Base-by-base conservation (phyloP, 2,329 filamentous ascomycete genomes). In the Arthrinium phaeospermum region DNA sequence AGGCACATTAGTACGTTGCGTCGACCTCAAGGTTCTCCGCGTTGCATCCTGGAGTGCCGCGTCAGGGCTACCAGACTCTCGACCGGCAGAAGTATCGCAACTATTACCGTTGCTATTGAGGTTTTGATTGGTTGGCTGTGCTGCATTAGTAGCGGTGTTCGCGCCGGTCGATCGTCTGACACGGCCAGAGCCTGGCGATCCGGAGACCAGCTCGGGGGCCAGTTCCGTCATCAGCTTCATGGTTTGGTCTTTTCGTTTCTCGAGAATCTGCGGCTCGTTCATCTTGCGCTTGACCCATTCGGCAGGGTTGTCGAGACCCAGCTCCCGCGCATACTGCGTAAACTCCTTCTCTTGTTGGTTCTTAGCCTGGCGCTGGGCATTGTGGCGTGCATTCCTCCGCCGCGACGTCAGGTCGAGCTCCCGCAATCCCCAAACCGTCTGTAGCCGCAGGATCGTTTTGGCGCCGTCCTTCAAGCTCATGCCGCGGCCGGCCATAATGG, bases 401-500 rank as follows among this genome's bases (percentile, higher is more conserved):
- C 45, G 41, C 13, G 37, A 49, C n/a, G 44, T 61, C 44, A 68
- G 67, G 37, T 44, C 41, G 3, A 45, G 67, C 10, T 44, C 68
- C 16, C 53, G 67, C 10, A 76, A 70, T 13, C 70, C 64, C 75
- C 75, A 75, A 8, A 72, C 73, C 30, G 73, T 75, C 70, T 76
- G 75, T 1, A 76, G 72, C 1, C 75, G 75, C 4, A 73, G 68
- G 24, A 76, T 75, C 8, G 75, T 76, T 0, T 73, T 74, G 30
- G 73, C 68, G 57, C 75, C 75, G 34, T 75, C 74, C 51, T 73
- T 76, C 24, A 76, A 71, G 67, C 70, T 67, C 75, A 76, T 76
- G 27, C 74, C 75, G 44, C 75, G 74, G 4, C 68, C 49, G 13
- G 72, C 71, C 71, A 76, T 67, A 46, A 71, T 73, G 37, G 70